Percentiles rank a stretch among this genome's conserved stretches.
Conservation (phyloP, 345 rosid genomes). For the Eucalyptus fibrosa region DNA sequence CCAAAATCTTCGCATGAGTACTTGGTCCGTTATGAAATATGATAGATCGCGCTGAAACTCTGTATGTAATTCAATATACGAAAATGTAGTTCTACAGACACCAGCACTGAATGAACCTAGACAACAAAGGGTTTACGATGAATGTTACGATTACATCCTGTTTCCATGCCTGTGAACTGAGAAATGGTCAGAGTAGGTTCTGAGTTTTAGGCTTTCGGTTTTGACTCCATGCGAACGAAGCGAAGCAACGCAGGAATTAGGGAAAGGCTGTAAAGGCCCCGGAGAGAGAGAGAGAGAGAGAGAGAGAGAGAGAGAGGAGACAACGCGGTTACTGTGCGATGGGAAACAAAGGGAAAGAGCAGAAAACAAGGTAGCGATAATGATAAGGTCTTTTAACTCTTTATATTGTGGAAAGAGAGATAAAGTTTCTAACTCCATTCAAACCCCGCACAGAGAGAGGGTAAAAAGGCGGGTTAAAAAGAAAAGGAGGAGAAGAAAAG, state of each 20-base stretch:
- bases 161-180: not conserved
- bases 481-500: not conserved
- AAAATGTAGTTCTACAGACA: not conserved
- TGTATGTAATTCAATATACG: not conserved
- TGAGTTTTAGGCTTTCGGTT: not conserved
- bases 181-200: not conserved
- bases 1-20: not conserved
- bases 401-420: not conserved
- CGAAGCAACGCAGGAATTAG: not conserved
- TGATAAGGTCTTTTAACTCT: not conserved
- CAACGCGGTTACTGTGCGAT: not conserved
- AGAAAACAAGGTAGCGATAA: not conserved
- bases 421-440: not conserved
- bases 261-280: not conserved
- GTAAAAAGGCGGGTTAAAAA: not conserved
- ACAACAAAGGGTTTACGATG: not conserved
- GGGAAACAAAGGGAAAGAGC: not conserved
- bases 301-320: not conserved
- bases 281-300: not conserved
- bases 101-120: not conserved
- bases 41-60: not conserved
- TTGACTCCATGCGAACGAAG: not conserved
- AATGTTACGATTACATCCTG: not conserved
- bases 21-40: not conserved
- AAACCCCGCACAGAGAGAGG: not conserved